phyloP scores from a whole-genome alignment of 805 yeast genomes.

The Metschnikowia chrysomelidarum region DNA sequence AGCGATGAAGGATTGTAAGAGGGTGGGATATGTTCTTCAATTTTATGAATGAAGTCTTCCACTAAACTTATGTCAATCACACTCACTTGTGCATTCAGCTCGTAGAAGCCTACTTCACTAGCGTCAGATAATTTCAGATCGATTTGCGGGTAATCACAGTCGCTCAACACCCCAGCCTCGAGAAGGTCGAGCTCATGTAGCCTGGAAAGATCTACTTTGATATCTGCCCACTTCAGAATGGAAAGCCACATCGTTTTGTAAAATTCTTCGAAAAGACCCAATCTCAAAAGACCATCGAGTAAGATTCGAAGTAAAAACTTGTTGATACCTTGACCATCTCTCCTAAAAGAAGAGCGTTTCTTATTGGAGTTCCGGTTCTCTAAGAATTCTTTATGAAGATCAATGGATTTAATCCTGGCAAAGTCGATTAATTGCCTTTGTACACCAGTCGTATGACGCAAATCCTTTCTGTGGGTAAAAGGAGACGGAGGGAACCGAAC shows the following conservation, averaged over 20 bases:
- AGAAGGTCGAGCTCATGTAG: slow-evolving; percentile 2
- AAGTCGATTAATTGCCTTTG: slow-evolving; percentile 32
- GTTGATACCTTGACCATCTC: slow-evolving; percentile 24
- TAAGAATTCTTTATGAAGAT: slow-evolving; percentile 15
- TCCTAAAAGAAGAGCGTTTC: slow-evolving; percentile 7
- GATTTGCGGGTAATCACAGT: slow-evolving; percentile 5
- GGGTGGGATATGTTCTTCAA: slow-evolving; percentile 25
- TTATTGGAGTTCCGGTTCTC: slow-evolving; percentile 18
- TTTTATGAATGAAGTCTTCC: slow-evolving; percentile 34
- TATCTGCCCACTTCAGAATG: slow-evolving; percentile 35
- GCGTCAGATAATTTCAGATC: not conserved
- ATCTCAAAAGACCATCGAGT: slow-evolving; percentile 29
- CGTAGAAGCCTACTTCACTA: not conserved
- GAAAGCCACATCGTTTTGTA: slow-evolving; percentile 32
- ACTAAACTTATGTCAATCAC: slow-evolving; percentile 31
- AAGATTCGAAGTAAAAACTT: slow-evolving; percentile 30
- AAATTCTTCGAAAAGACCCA: slow-evolving; percentile 33
- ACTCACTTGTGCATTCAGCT: slow-evolving; percentile 5
- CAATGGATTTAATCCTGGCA: slow-evolving; percentile 24
- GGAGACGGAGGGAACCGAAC: slow-evolving; percentile 32
- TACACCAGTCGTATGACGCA: slow-evolving; percentile 26
- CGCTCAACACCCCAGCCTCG: slow-evolving; percentile 4
- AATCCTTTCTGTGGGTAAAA: slow-evolving; percentile 23
- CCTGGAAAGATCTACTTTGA: slow-evolving; percentile 8
- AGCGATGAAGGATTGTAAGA: slow-evolving; percentile 20